phyloP scores from a whole-genome alignment of 352 stramenopile genomes.

The Globisporangium emineosum region DNA sequence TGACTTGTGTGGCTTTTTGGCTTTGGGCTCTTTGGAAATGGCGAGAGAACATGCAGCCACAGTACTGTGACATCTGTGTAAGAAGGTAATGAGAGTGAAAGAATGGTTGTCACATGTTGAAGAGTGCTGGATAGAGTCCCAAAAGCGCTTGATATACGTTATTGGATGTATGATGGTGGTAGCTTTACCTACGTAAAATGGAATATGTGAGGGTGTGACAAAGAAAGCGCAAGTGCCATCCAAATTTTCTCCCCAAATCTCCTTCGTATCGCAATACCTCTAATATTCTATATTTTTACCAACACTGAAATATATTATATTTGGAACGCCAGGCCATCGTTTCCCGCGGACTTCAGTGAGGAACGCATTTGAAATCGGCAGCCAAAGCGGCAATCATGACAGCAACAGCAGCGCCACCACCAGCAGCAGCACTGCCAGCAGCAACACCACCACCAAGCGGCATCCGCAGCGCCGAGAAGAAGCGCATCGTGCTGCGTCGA shows the following conservation, averaged over 20 bases:
- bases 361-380: not conserved
- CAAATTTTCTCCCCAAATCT: not conserved
- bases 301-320: not conserved
- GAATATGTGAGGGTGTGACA: not conserved
- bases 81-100: not conserved
- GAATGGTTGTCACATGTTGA: constrained; percentile 1
- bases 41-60: not conserved
- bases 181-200: not conserved
- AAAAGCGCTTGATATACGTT: not conserved
- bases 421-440: not conserved
- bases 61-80: not conserved
- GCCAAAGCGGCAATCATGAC: not conserved
- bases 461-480: constrained; percentile 10
- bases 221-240: not conserved
- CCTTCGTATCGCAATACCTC: not conserved
- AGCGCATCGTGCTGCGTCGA: constrained; percentile 13
- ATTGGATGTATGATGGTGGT: not conserved
- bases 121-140: not conserved
- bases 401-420: not conserved
- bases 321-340: not conserved
- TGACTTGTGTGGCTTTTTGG: not conserved
- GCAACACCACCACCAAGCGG: not conserved
- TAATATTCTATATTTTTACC: not conserved
- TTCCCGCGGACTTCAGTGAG: constrained; percentile 1
- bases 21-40: not conserved